Conservation (phyloP, 176 grass and related monocot genomes). For the Panicum miliaceum region DNA sequence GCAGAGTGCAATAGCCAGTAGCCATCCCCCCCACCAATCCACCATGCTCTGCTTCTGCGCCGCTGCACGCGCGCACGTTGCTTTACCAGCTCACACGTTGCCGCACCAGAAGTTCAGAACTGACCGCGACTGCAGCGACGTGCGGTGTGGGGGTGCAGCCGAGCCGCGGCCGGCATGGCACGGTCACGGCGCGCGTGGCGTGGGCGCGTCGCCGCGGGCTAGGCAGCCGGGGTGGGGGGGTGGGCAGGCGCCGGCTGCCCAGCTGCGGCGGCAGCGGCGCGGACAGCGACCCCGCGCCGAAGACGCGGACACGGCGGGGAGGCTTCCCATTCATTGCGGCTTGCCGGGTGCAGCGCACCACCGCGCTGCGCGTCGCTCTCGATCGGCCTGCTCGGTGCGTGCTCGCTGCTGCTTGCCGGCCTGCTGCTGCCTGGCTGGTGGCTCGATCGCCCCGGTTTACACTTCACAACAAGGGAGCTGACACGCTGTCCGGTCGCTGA, state of each 20-base stretch:
- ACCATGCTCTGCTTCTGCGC: constrained; percentile 14
- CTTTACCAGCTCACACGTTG: not conserved
- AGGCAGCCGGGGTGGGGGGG: too few species aligned
- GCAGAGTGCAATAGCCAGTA: not conserved
- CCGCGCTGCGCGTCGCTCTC: not conserved
- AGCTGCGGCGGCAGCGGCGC: constrained; percentile 29
- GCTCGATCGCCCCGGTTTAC: not conserved
- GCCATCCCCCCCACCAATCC: not conserved
- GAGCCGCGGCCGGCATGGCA: not conserved
- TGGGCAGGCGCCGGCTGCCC: not conserved
- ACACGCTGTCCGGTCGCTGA: constrained; percentile 17
- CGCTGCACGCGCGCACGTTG: not conserved
- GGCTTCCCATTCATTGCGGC: constrained; percentile 25
- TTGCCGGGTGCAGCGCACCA: not conserved
- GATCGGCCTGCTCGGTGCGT: not conserved
- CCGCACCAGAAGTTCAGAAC: not conserved
- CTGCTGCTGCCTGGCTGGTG: too few species aligned
- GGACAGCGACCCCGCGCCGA: constrained; percentile 32
- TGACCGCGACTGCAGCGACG: not conserved
- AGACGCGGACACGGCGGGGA: constrained; percentile 17
- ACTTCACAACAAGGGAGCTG: not conserved
- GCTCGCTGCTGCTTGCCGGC: not conserved
- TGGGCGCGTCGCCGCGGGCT: not conserved
- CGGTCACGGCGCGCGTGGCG: not conserved
- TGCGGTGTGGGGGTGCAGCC: not conserved